Percentiles rank a stretch among this genome's conserved stretches.
Conservation (phyloP, 192 early-diverging fungal genomes). For the Coemansia sp. region DNA sequence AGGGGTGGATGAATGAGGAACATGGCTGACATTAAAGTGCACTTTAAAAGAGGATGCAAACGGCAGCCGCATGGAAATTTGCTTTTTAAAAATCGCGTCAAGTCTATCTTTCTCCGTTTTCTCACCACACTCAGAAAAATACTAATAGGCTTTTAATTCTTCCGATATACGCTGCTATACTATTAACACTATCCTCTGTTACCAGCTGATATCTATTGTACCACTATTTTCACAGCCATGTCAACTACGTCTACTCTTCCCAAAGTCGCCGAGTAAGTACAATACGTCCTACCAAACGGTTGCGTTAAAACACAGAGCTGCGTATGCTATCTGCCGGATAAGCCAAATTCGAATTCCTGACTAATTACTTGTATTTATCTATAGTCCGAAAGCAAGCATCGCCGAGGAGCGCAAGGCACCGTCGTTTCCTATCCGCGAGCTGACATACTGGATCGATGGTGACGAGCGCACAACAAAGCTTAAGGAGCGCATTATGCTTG, state of each 20-base stretch:
- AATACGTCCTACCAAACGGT: neutral
- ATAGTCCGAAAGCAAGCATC: slow-evolving; percentile 54
- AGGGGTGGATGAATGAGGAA: no score
- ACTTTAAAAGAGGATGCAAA: no score
- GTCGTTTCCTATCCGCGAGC: slow-evolving; percentile 70
- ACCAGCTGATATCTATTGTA: no score
- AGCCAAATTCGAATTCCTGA: neutral
- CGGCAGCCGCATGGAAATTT: no score
- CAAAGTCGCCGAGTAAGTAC: slow-evolving; percentile 28
- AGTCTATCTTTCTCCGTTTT: no score
- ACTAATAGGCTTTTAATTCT: no score
- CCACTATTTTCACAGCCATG: slow-evolving; percentile 5
- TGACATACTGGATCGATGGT: slow-evolving; percentile 86
- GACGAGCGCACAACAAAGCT: slow-evolving; percentile 60
- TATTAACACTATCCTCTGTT: neutral
- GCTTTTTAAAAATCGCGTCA: no score
- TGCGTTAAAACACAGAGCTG: neutral
- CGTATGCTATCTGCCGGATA: neutral
- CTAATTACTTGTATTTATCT: slow-evolving; percentile 1
- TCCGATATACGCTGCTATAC: neutral
- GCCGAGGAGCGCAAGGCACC: slow-evolving; percentile 72
- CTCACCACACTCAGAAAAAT: no score
- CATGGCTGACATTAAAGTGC: no score
- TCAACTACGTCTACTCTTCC: slow-evolving; percentile 6
- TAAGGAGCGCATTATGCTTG: slow-evolving; percentile 79